Conservation (phyloP, 345 rosid genomes). For the Kernera saxatilis region DNA sequence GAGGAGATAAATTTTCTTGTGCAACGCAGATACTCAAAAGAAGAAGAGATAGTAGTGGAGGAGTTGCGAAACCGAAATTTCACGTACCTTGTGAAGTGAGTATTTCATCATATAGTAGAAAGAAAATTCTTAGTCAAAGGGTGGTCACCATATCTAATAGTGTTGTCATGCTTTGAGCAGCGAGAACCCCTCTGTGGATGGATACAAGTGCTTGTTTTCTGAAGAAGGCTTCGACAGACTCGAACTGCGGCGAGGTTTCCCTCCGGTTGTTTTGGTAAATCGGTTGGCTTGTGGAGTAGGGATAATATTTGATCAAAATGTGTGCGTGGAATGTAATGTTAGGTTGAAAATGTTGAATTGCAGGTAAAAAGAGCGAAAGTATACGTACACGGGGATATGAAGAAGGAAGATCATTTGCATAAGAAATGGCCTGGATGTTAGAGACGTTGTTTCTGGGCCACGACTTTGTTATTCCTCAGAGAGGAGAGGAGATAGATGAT, state of each 20-base stretch:
- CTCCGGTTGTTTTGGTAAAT: constrained; percentile 60
- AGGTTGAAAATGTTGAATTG: constrained; percentile 20
- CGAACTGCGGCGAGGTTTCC: constrained; percentile 44
- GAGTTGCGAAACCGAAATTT: constrained; percentile 57
- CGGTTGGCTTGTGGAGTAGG: neutral
- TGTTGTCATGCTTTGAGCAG: constrained; percentile 38
- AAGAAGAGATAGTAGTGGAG: constrained; percentile 58
- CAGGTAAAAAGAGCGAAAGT: constrained; percentile 76
- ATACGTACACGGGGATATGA: constrained; percentile 51
- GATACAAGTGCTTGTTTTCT: constrained; percentile 64
- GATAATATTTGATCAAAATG: neutral
- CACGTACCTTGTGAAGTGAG: constrained; percentile 79
- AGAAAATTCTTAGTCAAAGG: neutral
- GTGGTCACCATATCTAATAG: neutral
- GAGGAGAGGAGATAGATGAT: neutral
- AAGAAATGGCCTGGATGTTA: constrained; percentile 65
- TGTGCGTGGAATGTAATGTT: constrained; percentile 5
- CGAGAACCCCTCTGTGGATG: constrained; percentile 59
- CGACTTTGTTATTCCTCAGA: neutral
- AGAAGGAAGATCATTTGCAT: constrained; percentile 29
- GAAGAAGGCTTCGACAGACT: constrained; percentile 62
- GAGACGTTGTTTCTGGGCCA: neutral
- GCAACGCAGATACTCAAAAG: constrained; percentile 81
- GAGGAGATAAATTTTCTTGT: constrained; percentile 5
- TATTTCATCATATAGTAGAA: constrained; percentile 13